phyloP scores from a whole-genome alignment of 805 yeast species.

The Saccharomycopsis oosterbeekiorum region DNA sequence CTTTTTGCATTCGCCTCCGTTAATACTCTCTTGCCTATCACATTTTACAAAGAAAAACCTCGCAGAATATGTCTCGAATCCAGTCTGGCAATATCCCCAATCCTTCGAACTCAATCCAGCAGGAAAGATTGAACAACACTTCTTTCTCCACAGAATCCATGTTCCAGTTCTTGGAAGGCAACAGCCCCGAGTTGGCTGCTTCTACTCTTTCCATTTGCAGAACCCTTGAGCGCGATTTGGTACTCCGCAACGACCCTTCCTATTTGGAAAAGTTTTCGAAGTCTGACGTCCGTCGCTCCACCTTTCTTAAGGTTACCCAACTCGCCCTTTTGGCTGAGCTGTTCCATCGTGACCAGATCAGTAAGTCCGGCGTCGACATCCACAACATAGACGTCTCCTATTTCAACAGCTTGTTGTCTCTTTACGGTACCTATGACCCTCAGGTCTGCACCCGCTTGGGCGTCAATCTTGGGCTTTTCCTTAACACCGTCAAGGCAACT shows the following conservation, averaged over 20 bases:
- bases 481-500: slow-evolving; percentile 73
- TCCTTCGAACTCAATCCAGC: slow-evolving; percentile 29
- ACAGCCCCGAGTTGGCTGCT: slow-evolving; percentile 22
- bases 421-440: slow-evolving; percentile 65
- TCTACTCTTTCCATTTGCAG: slow-evolving; percentile 4
- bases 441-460: slow-evolving; percentile 75
- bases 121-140: slow-evolving; percentile 20
- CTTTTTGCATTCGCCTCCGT: no score
- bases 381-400: slow-evolving; percentile 24
- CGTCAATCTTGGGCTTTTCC: slow-evolving; percentile 78
- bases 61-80: slow-evolving; percentile 24
- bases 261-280: slow-evolving; percentile 14
- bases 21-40: no score
- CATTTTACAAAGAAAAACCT: no score
- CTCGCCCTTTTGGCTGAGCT: slow-evolving; percentile 10
- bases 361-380: slow-evolving; percentile 27
- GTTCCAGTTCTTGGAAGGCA: slow-evolving; percentile 27
- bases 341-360: slow-evolving; percentile 1
- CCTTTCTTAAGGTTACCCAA: slow-evolving; percentile 16
- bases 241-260: slow-evolving; percentile 8
- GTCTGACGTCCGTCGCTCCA: slow-evolving; percentile 7
- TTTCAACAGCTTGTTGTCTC: slow-evolving; percentile 49
- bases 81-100: slow-evolving; percentile 25
- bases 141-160: slow-evolving; percentile 20
- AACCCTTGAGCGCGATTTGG: slow-evolving; percentile 15